Percentiles rank a stretch among this genome's conserved stretches.
Evolutionary conservation across 441 rosid genomes (phyloP).

Genomic region (Euphorbia celastroides): DNA sequence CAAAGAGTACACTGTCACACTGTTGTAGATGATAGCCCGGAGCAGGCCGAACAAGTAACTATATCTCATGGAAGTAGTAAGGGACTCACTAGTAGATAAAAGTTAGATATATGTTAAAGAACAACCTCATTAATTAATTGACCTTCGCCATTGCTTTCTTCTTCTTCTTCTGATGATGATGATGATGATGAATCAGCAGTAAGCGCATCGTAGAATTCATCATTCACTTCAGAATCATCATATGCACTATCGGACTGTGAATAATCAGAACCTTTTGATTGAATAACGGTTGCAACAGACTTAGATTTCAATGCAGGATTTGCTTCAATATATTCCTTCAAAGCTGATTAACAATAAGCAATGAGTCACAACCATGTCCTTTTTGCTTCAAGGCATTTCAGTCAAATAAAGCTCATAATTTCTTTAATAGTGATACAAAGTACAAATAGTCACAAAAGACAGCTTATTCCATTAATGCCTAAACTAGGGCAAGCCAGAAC

Average conservation of each 20-base stretch:
- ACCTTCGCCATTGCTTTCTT: conserved; percentile 60
- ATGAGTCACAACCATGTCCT: conserved; percentile 12
- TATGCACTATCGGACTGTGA: conserved; percentile 39
- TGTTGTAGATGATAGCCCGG: neutral
- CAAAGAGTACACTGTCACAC: neutral
- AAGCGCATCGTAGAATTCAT: conserved; percentile 94
- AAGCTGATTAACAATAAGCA: conserved; percentile 46
- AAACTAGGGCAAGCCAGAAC: no score
- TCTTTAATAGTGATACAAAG: no score
- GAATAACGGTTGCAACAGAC: conserved; percentile 43
- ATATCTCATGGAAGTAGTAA: conserved; percentile 5
- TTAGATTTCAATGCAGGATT: conserved; percentile 72
- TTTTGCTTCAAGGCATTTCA: no score
- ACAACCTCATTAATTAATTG: conserved; percentile 37
- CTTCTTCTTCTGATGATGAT: no score
- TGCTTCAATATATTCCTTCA: conserved; percentile 93
- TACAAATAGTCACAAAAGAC: no score
- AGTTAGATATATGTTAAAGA: conserved; percentile 7
- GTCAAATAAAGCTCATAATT: no score
- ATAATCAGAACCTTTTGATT: conserved; percentile 47
- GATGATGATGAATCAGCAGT: conserved; percentile 56
- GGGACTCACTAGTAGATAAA: neutral
- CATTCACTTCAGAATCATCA: conserved; percentile 59
- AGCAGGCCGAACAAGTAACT: neutral
- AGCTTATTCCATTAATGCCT: no score